phyloP scores from a whole-genome alignment of 139 green algal species.

The Cymbomonas tetramitiformis region DNA sequence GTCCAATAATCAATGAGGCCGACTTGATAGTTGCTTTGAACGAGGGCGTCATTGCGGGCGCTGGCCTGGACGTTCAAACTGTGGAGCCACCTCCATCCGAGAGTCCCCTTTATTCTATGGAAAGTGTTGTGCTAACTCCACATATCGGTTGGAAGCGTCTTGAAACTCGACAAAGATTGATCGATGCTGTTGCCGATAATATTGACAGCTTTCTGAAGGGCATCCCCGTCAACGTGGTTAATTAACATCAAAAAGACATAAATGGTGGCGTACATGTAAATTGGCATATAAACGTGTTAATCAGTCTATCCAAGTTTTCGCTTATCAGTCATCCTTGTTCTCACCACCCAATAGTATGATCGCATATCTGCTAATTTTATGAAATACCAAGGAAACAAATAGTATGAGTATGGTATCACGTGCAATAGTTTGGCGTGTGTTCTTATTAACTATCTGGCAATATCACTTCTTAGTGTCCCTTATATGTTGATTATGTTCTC shows the following conservation, averaged over 20 bases:
- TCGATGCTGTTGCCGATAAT: constrained; percentile 21
- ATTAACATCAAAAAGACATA: constrained; percentile 3
- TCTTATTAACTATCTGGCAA: too few species aligned
- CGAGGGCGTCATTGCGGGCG: constrained; percentile 19
- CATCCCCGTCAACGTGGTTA: constrained; percentile 20
- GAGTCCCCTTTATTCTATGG: constrained; percentile 10
- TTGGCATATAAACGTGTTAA: too few species aligned
- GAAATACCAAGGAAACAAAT: too few species aligned
- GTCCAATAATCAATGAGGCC: constrained; percentile 10
- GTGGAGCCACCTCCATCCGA: constrained; percentile 16
- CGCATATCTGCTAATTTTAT: too few species aligned
- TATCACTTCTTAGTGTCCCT: too few species aligned
- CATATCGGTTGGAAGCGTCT: constrained; percentile 30
- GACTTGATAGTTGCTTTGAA: constrained; percentile 15
- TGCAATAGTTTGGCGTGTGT: too few species aligned
- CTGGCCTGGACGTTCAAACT: constrained; percentile 22
- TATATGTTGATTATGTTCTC: too few species aligned
- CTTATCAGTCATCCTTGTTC: too few species aligned
- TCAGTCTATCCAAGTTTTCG: too few species aligned
- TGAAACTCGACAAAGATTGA: constrained; percentile 23
- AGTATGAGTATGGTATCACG: too few species aligned
- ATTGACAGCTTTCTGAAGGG: constrained; percentile 14
- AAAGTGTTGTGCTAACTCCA: constrained; percentile 14
- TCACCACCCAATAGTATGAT: too few species aligned
- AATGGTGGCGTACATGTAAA: too few species aligned